A percentile compares a stretch with the other conserved stretches of the same genome.
Conservation (phyloP, 192 early-diverging fungal species). For the Podila minutissima region DNA sequence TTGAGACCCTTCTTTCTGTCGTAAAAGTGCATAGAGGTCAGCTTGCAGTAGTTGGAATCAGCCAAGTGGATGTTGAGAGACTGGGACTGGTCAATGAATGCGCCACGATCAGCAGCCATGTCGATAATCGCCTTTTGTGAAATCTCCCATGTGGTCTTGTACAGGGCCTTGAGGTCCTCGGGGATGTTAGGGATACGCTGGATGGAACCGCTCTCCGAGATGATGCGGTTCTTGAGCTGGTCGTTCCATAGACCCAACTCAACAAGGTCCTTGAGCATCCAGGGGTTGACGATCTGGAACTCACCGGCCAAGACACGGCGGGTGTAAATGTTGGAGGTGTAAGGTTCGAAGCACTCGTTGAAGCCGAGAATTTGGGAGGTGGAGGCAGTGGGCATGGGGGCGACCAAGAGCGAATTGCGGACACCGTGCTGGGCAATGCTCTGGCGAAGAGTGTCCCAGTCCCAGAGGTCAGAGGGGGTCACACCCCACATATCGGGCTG, state of each 20-base stretch:
- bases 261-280: conserved; percentile 94
- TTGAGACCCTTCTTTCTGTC: conserved; percentile 98
- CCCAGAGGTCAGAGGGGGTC: conserved; percentile 83
- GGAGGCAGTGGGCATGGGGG: conserved; percentile 98
- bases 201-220: conserved; percentile 89
- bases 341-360: conserved; percentile 98
- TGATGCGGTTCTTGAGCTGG: conserved; percentile 92
- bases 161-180: conserved; percentile 89
- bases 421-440: conserved; percentile 86
- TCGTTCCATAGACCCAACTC: conserved; percentile 95
- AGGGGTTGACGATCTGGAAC: conserved; percentile 98
- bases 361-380: conserved; percentile 97
- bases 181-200: conserved; percentile 84
- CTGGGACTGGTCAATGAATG: conserved; percentile 98
- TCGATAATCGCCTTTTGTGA: conserved; percentile 92
- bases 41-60: conserved; percentile 92
- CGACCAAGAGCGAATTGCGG: conserved; percentile 93
- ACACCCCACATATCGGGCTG: conserved; percentile 97
- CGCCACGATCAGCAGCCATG: conserved; percentile 97
- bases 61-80: conserved; percentile 95
- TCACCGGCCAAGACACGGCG: conserved; percentile 96
- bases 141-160: conserved; percentile 99
- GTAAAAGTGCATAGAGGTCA: conserved; percentile 98
- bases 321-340: conserved; percentile 95
- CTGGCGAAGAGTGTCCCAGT: conserved; percentile 87